Evolutionary conservation across 1,139 yeast species (phyloP).

Genomic region (Zygoascus sp.): DNA sequence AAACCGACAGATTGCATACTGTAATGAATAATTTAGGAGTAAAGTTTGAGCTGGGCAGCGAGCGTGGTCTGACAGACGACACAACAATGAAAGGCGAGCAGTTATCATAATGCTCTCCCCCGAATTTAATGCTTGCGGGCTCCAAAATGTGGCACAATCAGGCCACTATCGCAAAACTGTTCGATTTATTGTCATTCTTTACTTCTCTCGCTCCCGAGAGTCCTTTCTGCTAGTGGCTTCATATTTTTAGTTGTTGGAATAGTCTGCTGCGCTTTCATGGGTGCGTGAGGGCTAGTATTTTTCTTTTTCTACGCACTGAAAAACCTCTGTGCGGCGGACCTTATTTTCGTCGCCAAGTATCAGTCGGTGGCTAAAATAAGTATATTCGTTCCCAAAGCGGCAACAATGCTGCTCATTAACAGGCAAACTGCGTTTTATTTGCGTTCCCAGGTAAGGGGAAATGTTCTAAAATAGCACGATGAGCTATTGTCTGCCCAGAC

Average conservation of each 20-base stretch:
- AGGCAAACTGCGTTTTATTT: too few relatives aligned
- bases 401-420: too few relatives aligned
- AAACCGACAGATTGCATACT: background rate
- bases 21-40: background rate
- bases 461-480: too few relatives aligned
- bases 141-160: background rate
- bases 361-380: background rate
- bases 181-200: background rate
- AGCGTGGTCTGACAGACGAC: background rate
- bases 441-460: too few relatives aligned
- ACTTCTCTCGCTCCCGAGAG: background rate
- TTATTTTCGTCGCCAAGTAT: constrained; percentile 1
- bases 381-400: background rate
- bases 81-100: background rate
- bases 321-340: constrained; percentile 1
- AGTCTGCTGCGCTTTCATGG: too few relatives aligned
- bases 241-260: too few relatives aligned
- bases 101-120: background rate
- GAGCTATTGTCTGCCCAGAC: too few relatives aligned
- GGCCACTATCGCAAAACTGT: background rate
- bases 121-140: background rate
- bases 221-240: background rate
- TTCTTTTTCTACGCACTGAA: background rate
- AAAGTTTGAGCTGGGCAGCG: background rate
- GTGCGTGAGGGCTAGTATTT: too few relatives aligned